Evolutionary conservation across 164 flowering plant genomes (phyloP), one percentile per base, ranked within the genome.

Genomic region (Akebia trifoliata): DNA sequence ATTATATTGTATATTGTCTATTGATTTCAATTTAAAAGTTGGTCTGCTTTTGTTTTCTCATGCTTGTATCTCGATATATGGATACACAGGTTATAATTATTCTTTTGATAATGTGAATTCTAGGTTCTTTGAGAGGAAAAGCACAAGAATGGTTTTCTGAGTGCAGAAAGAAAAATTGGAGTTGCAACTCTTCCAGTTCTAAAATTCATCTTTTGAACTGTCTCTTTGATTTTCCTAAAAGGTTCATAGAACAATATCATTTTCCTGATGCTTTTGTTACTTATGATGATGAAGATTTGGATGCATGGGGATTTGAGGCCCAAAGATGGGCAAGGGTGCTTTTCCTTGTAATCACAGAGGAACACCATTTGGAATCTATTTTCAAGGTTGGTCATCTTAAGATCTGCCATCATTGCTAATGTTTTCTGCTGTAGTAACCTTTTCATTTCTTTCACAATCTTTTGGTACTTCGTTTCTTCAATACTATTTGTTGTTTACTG

Each of bases 231-330:
- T 86, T 83, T 62, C 85, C 90, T 22, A 26, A 38, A 63, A 76
- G 46, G 22, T 83, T 86, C 58, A 60, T 69, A n/a, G 53, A 54
- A 20, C 25, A 54, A 56, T 42, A 56, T 12, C 6, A 36, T 64
- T 21, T 52, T 21, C 48, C 31, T 50, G 71, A 65, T 68, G 63
- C 60, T 58, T 56, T 26, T 9, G 28, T 64, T 44, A 60, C 57
- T 64, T 93, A 54, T 67, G 83, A 90, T 64, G 99, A 94, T 70
- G 97, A 81, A 61, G 97, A 94, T 46, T 52, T 94, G 66, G 77
- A 70, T 30, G 72, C 81, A 18, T 86, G 95, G 95, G 76, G 60
- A 39, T 63, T 50, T 56, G 81, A 82, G 70, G 83, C 83, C 29
- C 77, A 73, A 62, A 77, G 92, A 72, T 94, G 97, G 97, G 81